A percentile compares a stretch with the other conserved stretches of the same genome.
phyloP scores from a whole-genome alignment of 306 rosid genomes.

The Rubus parviflorus region DNA sequence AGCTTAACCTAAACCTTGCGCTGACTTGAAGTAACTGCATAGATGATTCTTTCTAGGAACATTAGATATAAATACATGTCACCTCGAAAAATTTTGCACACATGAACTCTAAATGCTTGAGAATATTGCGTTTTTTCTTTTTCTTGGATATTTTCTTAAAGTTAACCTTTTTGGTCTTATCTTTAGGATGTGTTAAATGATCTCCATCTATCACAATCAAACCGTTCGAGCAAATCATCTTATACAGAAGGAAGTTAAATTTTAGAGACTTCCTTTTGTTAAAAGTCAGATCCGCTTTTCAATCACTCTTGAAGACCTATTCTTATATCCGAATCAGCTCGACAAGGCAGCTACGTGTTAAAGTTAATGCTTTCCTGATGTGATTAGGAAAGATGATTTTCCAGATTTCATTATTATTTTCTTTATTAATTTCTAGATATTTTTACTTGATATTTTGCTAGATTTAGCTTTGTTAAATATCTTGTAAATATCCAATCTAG shows the following conservation, averaged over 20 bases:
- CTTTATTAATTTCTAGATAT: too few relatives aligned
- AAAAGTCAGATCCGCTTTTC: background rate
- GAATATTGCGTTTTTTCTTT: background rate
- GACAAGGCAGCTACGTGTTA: background rate
- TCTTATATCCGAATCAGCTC: background rate
- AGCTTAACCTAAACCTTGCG: background rate
- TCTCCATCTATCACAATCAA: slow-evolving; percentile 23
- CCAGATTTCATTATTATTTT: too few relatives aligned
- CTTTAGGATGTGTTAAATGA: slow-evolving; percentile 43
- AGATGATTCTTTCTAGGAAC: background rate
- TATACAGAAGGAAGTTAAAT: slow-evolving; percentile 11
- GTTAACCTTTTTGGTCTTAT: background rate
- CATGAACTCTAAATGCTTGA: background rate
- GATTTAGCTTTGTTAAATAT: too few relatives aligned
- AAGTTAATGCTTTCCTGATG: too few relatives aligned
- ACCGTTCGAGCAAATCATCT: slow-evolving; percentile 36
- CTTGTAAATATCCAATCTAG: too few relatives aligned
- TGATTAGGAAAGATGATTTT: too few relatives aligned
- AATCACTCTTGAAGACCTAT: background rate
- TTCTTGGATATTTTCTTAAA: background rate
- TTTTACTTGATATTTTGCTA: too few relatives aligned
- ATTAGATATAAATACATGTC: background rate
- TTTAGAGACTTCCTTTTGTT: background rate
- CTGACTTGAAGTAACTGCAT: background rate
- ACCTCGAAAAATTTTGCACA: background rate